Conservation (phyloP, 176 grass and related monocot genomes). For the Aegilops tauschii region DNA sequence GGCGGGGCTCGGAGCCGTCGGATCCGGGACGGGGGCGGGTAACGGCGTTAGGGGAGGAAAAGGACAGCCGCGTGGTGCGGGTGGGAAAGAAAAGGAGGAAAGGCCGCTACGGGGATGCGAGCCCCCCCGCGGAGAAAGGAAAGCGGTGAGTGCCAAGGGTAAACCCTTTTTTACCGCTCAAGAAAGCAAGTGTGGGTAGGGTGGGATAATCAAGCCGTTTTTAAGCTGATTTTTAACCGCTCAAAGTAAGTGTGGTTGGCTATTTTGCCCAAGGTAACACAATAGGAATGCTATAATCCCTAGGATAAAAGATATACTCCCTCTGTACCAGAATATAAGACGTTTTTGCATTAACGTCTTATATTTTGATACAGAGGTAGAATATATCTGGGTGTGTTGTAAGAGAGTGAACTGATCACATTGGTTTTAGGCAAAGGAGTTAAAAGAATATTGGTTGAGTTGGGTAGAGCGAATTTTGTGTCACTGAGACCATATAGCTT, state of each 20-base stretch:
- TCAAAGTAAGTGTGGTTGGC: too few species aligned
- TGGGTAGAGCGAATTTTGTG: neutral
- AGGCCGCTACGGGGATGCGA: conserved; percentile 1
- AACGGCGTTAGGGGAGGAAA: conserved; percentile 11
- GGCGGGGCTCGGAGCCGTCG: neutral
- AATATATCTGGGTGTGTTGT: too few species aligned
- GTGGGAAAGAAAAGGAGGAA: neutral
- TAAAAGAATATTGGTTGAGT: neutral
- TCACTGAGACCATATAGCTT: neutral
- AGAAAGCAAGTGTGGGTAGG: neutral
- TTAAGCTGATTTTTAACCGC: too few species aligned
- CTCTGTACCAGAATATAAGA: too few species aligned
- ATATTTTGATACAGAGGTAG: too few species aligned
- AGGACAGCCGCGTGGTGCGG: conserved; percentile 8
- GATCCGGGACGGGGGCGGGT: conserved; percentile 8
- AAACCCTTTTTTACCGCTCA: neutral
- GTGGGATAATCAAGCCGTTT: too few species aligned
- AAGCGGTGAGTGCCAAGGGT: neutral
- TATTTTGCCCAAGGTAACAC: too few species aligned
- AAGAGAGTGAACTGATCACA: too few species aligned
- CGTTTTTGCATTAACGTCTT: too few species aligned
- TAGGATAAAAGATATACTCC: too few species aligned
- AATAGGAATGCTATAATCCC: too few species aligned
- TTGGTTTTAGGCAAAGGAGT: too few species aligned
- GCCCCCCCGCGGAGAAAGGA: neutral